A percentile compares a stretch with the other conserved stretches of the same genome.
Evolutionary conservation across 1,284 basidiomycete genomes (phyloP).

Genomic region (Vanrija pseudolonga): DNA sequence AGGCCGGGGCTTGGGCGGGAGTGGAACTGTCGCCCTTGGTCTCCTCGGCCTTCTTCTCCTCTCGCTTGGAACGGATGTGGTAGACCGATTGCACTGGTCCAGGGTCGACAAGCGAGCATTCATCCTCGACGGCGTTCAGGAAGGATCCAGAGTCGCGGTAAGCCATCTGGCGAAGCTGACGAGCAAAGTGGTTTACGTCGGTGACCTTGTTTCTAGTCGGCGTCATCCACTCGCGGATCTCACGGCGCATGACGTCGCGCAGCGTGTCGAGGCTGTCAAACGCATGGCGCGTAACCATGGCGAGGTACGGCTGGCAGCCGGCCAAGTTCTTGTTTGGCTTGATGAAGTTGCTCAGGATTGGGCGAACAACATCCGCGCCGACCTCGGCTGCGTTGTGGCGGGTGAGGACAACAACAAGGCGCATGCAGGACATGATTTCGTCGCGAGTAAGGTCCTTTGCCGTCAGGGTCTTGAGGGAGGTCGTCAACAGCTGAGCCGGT

Average conservation of each 20-base stretch:
- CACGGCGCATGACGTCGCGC: slow-evolving; percentile 71
- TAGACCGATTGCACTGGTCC: slow-evolving; percentile 56
- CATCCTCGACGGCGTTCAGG: slow-evolving; percentile 64
- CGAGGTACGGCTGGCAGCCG: slow-evolving; percentile 76
- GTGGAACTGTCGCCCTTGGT: slow-evolving; percentile 1
- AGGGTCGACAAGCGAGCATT: slow-evolving; percentile 69
- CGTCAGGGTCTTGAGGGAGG: slow-evolving; percentile 64
- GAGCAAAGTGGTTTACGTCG: slow-evolving; percentile 71
- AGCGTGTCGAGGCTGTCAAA: slow-evolving; percentile 73
- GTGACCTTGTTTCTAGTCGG: slow-evolving; percentile 65
- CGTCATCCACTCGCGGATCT: slow-evolving; percentile 71
- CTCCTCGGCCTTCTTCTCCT: slow-evolving; percentile 20
- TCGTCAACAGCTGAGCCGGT: slow-evolving; percentile 63
- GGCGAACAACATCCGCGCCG: slow-evolving; percentile 59
- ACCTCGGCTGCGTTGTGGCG: slow-evolving; percentile 66
- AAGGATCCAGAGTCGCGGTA: slow-evolving; percentile 77
- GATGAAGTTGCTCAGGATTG: slow-evolving; percentile 63
- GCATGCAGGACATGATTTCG: slow-evolving; percentile 71
- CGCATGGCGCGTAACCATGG: slow-evolving; percentile 83
- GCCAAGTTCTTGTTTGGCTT: slow-evolving; percentile 44
- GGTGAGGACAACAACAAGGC: slow-evolving; percentile 76
- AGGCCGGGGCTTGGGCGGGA: background rate
- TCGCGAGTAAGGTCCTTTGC: slow-evolving; percentile 56
- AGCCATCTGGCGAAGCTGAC: slow-evolving; percentile 73
- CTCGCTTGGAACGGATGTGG: slow-evolving; percentile 62